These are phyloP conservation scores for Pichia sp. DNA, from an alignment of 1,139 yeast genomes.

Conservation along the genomic window DNA sequence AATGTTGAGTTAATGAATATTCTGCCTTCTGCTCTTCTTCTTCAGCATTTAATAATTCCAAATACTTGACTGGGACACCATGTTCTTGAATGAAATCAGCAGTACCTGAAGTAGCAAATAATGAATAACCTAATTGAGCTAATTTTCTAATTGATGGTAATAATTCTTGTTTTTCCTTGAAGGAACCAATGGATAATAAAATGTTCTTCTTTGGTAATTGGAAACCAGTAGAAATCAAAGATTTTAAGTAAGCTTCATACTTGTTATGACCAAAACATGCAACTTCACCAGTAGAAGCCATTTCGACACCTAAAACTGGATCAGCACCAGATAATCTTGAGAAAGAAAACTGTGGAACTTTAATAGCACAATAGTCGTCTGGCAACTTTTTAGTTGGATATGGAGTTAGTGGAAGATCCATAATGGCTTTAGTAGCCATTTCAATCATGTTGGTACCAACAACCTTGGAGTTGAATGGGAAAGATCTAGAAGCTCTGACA, in stretches of 20 bases:
- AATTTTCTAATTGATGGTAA: slow-evolving; percentile 82
- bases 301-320: slow-evolving; percentile 96
- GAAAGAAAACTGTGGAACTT: slow-evolving; percentile 98
- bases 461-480: slow-evolving; percentile 98
- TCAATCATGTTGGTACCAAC: slow-evolving; percentile 96
- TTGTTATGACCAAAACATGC: slow-evolving; percentile 96
- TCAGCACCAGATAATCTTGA: slow-evolving; percentile 98
- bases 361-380: slow-evolving; percentile 91
- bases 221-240: slow-evolving; percentile 92
- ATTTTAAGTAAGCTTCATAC: slow-evolving; percentile 94
- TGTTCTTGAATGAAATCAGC: slow-evolving; percentile 97
- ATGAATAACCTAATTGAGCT: slow-evolving; percentile 76
- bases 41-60: slow-evolving; percentile 68
- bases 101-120: slow-evolving; percentile 98
- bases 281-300: slow-evolving; percentile 99
- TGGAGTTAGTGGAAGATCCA: slow-evolving; percentile 81
- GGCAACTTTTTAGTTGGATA: slow-evolving; percentile 88
- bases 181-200: slow-evolving; percentile 93
- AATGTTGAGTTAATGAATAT: slow-evolving; percentile 91
- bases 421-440: slow-evolving; percentile 94
- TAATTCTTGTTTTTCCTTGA: slow-evolving; percentile 89
- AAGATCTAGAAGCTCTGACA: slow-evolving; percentile 96
- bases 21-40: slow-evolving; percentile 81
- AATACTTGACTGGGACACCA: slow-evolving; percentile 86
- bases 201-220: slow-evolving; percentile 92